Evolutionary conservation across 768 basidiomycete genomes (phyloP), one percentile per base, ranked within the genome.

Genomic region (Lentinula lateritia): DNA sequence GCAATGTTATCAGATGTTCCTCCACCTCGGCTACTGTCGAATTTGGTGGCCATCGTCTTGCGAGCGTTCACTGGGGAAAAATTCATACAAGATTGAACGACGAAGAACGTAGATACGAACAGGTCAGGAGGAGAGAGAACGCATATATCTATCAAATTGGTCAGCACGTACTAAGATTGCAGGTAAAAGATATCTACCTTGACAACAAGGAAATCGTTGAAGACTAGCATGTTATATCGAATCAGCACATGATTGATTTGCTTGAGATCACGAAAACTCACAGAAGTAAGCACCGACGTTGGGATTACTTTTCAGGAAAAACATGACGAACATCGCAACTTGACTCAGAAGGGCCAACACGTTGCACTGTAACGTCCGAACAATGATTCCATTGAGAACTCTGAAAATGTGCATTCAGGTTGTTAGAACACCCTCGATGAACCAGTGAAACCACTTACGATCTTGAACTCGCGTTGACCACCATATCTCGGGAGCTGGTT

Each of bases 271-370:
- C 7, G 3, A n/a, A 34, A 13, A 50, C 58, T 59, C 46, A 59
- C 58, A 36, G n/a, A 59, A 59, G 58, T 59, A 59, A 1, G 36
- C 45, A 6, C 38, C 32, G 9, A 59, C 58, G 28, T 59, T 6
- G 15, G 58, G 32, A 15, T 59, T 59, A 8, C 8, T 7, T 23
- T 43, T 56, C 55, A 56, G 32, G 41, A 56, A 56, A 18, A 59
- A 59, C 58, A 59, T 48, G 45, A 59, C 38, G 45, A 59, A 59
- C 45, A 50, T 59, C 18, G 58, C 48, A 10, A 59, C 58, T 46
- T 59, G 58, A 41, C 45, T 59, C 4, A 59, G 2, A 20, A 59
- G 48, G 13, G 58, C 38, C n/a, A 59, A 28, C 6, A 46, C 35
- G 20, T 59, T 59, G 16, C 45, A 48, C 34, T 59, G 58, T 34